Conservation (phyloP, 2,329 filamentous ascomycete genomes). For the Botrytis galanthina region DNA sequence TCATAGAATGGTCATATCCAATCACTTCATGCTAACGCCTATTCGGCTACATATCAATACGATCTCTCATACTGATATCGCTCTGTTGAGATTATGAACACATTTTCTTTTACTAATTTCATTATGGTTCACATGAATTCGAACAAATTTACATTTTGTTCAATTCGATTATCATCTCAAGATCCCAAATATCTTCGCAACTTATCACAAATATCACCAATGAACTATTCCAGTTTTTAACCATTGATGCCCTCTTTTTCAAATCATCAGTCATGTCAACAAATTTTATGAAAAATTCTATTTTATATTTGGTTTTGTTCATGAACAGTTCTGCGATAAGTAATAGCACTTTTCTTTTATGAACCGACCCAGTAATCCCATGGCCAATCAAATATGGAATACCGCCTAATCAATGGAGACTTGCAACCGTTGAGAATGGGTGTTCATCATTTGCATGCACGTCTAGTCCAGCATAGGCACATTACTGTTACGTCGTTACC, state of each 20-base stretch:
- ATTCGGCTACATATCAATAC: neutral
- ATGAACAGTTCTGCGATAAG: neutral
- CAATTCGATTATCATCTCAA: neutral
- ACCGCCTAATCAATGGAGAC: neutral
- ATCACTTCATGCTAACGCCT: neutral
- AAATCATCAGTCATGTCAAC: no score
- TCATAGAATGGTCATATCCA: neutral
- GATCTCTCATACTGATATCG: neutral
- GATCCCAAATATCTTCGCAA: neutral
- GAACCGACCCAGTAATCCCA: neutral
- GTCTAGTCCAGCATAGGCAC: neutral
- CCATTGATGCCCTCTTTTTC: no score
- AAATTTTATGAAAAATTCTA: no score
- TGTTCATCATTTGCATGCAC: neutral
- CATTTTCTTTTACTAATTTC: neutral
- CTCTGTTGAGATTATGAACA: neutral
- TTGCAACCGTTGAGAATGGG: neutral
- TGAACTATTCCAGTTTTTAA: no score
- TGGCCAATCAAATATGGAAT: neutral
- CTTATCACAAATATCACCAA: neutral
- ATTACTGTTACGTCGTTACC: neutral
- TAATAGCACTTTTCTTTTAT: neutral
- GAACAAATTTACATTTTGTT: neutral
- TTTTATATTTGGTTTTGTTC: neutral
- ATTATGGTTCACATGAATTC: neutral